Percentiles rank a stretch among this genome's conserved stretches.
phyloP scores from a whole-genome alignment of 495 filamentous ascomycete species.

The Penicillium parvum region DNA sequence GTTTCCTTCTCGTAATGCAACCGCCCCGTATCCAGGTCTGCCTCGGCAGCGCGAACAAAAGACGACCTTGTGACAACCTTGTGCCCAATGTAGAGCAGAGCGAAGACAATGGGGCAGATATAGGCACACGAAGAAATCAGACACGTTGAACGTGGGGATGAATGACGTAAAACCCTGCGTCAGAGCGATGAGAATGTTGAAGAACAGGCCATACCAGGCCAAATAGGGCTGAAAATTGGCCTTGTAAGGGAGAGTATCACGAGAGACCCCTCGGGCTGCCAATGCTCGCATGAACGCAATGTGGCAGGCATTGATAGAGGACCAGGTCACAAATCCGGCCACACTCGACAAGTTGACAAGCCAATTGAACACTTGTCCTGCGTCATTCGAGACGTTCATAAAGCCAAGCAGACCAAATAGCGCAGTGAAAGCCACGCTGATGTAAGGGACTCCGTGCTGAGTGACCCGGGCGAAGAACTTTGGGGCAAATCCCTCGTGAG shows the following conservation, averaged over 20 bases:
- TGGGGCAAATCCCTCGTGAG: constrained; percentile 56
- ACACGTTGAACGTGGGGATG: constrained; percentile 49
- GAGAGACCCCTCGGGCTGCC: constrained; percentile 42
- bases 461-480: constrained; percentile 46
- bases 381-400: constrained; percentile 42
- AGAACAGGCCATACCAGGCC: constrained; percentile 52
- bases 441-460: constrained; percentile 47
- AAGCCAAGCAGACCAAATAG: constrained; percentile 47
- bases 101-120: constrained; percentile 51
- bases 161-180: constrained; percentile 63
- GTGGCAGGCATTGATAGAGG: constrained; percentile 51
- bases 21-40: constrained; percentile 40
- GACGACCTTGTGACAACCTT: constrained; percentile 38
- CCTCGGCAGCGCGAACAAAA: constrained; percentile 30
- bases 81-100: constrained; percentile 47
- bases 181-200: constrained; percentile 54
- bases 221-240: constrained; percentile 51
- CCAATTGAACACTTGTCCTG: constrained; percentile 46
- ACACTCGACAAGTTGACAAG: constrained; percentile 55
- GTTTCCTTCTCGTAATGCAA: constrained; percentile 29
- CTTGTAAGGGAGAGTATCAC: constrained; percentile 50
- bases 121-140: constrained; percentile 53
- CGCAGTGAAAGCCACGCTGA: constrained; percentile 41
- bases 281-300: constrained; percentile 55
- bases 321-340: constrained; percentile 62